phyloP scores from a whole-genome alignment of 352 stramenopile species.

The Phytophthora cryptogea region DNA sequence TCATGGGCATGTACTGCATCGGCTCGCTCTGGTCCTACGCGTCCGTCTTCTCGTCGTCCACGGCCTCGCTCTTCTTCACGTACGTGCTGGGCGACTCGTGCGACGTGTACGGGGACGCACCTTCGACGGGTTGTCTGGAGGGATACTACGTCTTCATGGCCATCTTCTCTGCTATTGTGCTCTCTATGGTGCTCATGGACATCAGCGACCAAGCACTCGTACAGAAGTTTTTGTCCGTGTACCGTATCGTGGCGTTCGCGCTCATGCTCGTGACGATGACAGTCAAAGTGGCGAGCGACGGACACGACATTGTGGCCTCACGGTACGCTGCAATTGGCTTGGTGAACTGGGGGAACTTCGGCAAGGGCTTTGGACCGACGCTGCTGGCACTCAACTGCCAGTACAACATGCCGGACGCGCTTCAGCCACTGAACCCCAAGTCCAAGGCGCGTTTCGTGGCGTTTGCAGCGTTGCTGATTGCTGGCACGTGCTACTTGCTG shows the following conservation, averaged over 20 bases:
- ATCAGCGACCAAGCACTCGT: conserved; percentile 82
- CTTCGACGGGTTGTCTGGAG: conserved; percentile 55
- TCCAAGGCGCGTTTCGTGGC: conserved; percentile 60
- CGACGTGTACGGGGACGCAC: conserved; percentile 63
- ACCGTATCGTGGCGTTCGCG: conserved; percentile 76
- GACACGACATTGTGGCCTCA: conserved; percentile 35
- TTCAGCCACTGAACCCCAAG: conserved; percentile 83
- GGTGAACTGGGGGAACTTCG: conserved; percentile 84
- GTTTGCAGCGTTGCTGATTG: conserved; percentile 66
- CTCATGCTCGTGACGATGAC: conserved; percentile 83
- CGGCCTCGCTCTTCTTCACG: conserved; percentile 77
- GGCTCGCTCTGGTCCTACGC: conserved; percentile 85
- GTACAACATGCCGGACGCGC: conserved; percentile 86
- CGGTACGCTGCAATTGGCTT: conserved; percentile 56
- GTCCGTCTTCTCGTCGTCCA: conserved; percentile 87
- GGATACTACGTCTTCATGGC: conserved; percentile 81
- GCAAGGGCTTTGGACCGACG: conserved; percentile 80
- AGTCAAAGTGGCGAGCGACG: conserved; percentile 72
- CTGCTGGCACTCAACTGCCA: conserved; percentile 88
- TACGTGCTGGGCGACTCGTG: conserved; percentile 68
- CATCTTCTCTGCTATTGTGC: conserved; percentile 73
- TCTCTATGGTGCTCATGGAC: conserved; percentile 85
- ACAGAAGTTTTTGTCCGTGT: conserved; percentile 83
- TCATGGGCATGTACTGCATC: conserved; percentile 79
- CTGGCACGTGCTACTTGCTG: conserved; percentile 74